Evolutionary conservation across 352 stramenopile genomes (phyloP).

Genomic region (Pythium aquatile): DNA sequence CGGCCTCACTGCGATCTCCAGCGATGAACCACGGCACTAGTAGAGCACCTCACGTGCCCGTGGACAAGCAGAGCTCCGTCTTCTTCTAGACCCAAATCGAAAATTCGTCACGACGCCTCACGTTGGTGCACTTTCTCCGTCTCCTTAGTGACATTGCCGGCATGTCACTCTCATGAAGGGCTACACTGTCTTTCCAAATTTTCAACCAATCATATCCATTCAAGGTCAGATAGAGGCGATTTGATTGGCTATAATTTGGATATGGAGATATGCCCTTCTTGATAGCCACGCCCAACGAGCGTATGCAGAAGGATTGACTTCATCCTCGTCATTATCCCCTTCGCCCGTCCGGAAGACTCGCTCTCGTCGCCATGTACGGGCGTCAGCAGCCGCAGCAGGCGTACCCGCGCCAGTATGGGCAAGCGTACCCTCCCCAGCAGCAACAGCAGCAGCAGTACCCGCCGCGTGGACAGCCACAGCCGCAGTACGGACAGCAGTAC

Average conservation of each 20-base stretch:
- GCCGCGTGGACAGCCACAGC: conserved; percentile 12
- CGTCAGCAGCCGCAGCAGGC: conserved; percentile 21
- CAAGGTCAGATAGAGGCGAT: neutral
- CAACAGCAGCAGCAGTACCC: conserved; percentile 10
- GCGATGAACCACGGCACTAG: neutral
- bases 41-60: neutral
- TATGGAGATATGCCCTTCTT: neutral
- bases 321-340: neutral
- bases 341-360: neutral
- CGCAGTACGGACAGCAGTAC: conserved; percentile 14
- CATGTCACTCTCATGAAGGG: conserved; percentile 13
- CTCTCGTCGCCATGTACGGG: conserved; percentile 21
- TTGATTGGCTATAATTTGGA: conserved; percentile 7
- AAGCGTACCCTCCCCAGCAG: conserved; percentile 11
- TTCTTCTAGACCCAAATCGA: conserved; percentile 11
- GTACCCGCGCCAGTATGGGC: conserved; percentile 11
- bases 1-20: neutral
- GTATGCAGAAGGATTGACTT: neutral
- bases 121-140: neutral
- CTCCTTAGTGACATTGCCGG: conserved; percentile 2
- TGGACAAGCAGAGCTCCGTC: conserved; percentile 17
- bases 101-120: no score
- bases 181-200: conserved; percentile 15
- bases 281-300: conserved; percentile 2
- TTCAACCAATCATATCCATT: conserved; percentile 15